These are phyloP conservation scores for Pseudogymnoascus sp. DNA, from an alignment of 2,329 filamentous ascomycete species.

Conservation along the genomic window DNA sequence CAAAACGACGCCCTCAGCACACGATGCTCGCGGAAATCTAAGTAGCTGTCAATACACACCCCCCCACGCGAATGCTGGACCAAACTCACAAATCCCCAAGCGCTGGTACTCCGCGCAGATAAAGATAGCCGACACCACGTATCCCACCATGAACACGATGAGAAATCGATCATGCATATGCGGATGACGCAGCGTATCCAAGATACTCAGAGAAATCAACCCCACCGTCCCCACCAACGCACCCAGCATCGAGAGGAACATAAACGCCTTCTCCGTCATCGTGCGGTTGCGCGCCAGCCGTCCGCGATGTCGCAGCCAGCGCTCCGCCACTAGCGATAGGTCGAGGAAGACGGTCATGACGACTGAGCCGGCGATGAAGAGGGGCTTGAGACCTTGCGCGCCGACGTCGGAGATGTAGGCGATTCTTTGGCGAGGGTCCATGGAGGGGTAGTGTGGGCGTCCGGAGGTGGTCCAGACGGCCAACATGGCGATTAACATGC, in stretches of 20 bases:
- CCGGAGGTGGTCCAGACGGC: constrained; percentile 57
- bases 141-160: constrained; percentile 74
- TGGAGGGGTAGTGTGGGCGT: constrained; percentile 49
- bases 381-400: constrained; percentile 55
- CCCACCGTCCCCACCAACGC: constrained; percentile 70
- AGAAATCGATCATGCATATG: constrained; percentile 68
- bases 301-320: constrained; percentile 75
- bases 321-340: constrained; percentile 69
- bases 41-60: neutral
- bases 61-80: neutral
- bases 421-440: constrained; percentile 49
- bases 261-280: constrained; percentile 52
- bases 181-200: constrained; percentile 66
- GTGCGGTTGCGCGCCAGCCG: constrained; percentile 67
- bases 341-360: constrained; percentile 74
- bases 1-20: constrained; percentile 74
- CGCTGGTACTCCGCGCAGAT: constrained; percentile 86
- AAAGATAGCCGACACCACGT: constrained; percentile 76
- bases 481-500: constrained; percentile 60
- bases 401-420: constrained; percentile 66
- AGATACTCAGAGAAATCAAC: constrained; percentile 74
- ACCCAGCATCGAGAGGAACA: constrained; percentile 51
- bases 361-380: constrained; percentile 65
- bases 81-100: constrained; percentile 57
- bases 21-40: constrained; percentile 63